Evolutionary conservation across 192 early-diverging fungal genomes (phyloP), one percentile per base, ranked within the genome.

Genomic region (Coemansia aciculifera): DNA sequence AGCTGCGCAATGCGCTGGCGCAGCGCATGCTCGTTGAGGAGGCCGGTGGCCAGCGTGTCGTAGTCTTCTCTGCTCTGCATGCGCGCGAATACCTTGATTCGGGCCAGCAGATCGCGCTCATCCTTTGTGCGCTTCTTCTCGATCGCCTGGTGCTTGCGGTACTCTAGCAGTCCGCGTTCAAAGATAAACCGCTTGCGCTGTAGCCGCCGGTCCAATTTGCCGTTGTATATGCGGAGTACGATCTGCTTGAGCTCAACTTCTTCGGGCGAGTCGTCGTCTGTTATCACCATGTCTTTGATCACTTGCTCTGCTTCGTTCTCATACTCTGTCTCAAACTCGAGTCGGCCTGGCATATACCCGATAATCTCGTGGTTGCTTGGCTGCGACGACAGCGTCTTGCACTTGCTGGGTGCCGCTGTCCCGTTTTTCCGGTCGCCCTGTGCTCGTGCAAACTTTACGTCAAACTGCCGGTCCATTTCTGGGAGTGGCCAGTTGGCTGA

Each of bases 311-410:
- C 95, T 39, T 97, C 95, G 64, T 98, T 97, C 56, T 98, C 96
- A 66, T 88, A 87, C 77, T 99, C 98, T n/a, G 86, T 87, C 62
- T 99, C 98, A 78, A 98, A 99, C 79, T 99, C 98, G 24, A 88
- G 74, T 21, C 98, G 92, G 13, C 91, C 91, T 17, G 98, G 98
- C 98, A 99, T 99, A 67, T 92, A 99, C 5, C 98, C 98, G 34
- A 88, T 86, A 69, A 99, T 94, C 77, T 99, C 98, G 64, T 99
- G 98, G 78, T 94, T 95, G 43, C 91, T 88, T 7, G 98, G 96
- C 27, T 88, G 86, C 83, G 90, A 92, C 15, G 90, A 88, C 34
- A 95, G 87, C 10, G 92, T 87, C 74, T 93, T 81, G 66, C 36
- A 11, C 52, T 75, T 76, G 66, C 64, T 71, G 17, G 84, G 68